Percentiles rank a stretch among this genome's conserved stretches.
Evolutionary conservation across 176 grass and related monocot species (phyloP).

Genomic region (Oryza nivara): DNA sequence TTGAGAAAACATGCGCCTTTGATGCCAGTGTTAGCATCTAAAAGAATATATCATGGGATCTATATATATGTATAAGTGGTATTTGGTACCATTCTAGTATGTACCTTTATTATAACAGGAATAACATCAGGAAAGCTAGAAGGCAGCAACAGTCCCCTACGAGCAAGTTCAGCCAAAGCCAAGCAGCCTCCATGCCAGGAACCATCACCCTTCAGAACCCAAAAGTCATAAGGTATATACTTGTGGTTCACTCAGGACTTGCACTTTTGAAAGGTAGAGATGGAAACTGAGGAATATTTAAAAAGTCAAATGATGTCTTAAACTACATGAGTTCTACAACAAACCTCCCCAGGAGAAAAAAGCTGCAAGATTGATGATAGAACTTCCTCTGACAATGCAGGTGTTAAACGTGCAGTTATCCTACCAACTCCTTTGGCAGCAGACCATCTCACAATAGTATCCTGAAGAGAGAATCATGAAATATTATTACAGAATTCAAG

Average conservation of each 20-base stretch:
- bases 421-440: slow-evolving; percentile 95
- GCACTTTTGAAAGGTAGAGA: slow-evolving; percentile 32
- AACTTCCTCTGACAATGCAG: slow-evolving; percentile 85
- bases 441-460: slow-evolving; percentile 97
- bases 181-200: slow-evolving; percentile 98
- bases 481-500: slow-evolving; percentile 12
- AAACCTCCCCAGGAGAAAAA: slow-evolving; percentile 90
- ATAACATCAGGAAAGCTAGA: slow-evolving; percentile 81
- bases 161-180: slow-evolving; percentile 93
- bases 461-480: slow-evolving; percentile 61
- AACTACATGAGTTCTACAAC: slow-evolving; percentile 39
- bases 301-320: slow-evolving; percentile 14
- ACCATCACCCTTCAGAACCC: slow-evolving; percentile 78
- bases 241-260: slow-evolving; percentile 26
- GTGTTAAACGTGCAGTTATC: slow-evolving; percentile 93
- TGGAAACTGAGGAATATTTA: slow-evolving; percentile 2
- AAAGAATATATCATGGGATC: neutral
- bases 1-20: slow-evolving; percentile 9
- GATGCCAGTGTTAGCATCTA: neutral
- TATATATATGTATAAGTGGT: neutral
- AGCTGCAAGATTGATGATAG: slow-evolving; percentile 87
- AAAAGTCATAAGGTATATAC: slow-evolving; percentile 32
- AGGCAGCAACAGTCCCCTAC: slow-evolving; percentile 89
- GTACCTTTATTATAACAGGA: slow-evolving; percentile 81
- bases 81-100: slow-evolving; percentile 14